phyloP scores from a whole-genome alignment of 768 basidiomycete species.

The Mycena kentingensis region DNA sequence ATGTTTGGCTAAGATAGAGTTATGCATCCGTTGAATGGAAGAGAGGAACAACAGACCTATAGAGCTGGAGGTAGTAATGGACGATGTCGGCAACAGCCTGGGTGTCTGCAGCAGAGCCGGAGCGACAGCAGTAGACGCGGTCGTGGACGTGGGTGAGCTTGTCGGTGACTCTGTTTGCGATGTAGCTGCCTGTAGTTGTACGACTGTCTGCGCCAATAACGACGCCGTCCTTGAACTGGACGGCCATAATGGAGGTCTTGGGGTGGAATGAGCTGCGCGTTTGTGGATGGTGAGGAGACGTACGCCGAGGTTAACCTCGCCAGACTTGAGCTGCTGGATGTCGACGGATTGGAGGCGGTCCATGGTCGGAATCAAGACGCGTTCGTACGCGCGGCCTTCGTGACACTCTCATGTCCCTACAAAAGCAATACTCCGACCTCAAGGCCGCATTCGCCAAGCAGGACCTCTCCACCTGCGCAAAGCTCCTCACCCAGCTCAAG shows the following conservation, averaged over 20 bases:
- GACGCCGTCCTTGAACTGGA: conserved; percentile 93
- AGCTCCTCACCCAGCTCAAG: conserved; percentile 74
- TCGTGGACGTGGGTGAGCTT: conserved; percentile 97
- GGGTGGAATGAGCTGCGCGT: conserved; percentile 5
- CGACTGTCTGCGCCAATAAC: conserved; percentile 97
- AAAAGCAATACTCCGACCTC: conserved; percentile 64
- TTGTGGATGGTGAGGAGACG: conserved; percentile 34
- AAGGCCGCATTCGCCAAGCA: conserved; percentile 64
- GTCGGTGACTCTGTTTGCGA: conserved; percentile 98
- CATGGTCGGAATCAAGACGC: conserved; percentile 46
- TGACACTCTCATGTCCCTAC: conserved; percentile 38
- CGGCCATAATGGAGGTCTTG: conserved; percentile 99
- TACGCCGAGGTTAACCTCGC: conserved; percentile 97
- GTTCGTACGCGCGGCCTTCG: conserved; percentile 38
- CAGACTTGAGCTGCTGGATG: conserved; percentile 84
- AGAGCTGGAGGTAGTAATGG: conserved; percentile 78
- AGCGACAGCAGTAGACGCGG: conserved; percentile 98
- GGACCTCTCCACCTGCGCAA: conserved; percentile 67
- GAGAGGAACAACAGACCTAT: conserved; percentile 47
- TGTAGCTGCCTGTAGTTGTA: conserved; percentile 95
- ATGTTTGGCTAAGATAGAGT: conserved; percentile 46
- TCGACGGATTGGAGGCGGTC: conserved; percentile 79
- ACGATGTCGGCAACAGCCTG: conserved; percentile 94
- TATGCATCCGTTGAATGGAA: neutral
- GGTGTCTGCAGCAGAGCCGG: conserved; percentile 96